Base-by-base conservation (phyloP, 768 basidiomycete genomes). In the Pleurotus pulmonarius region DNA sequence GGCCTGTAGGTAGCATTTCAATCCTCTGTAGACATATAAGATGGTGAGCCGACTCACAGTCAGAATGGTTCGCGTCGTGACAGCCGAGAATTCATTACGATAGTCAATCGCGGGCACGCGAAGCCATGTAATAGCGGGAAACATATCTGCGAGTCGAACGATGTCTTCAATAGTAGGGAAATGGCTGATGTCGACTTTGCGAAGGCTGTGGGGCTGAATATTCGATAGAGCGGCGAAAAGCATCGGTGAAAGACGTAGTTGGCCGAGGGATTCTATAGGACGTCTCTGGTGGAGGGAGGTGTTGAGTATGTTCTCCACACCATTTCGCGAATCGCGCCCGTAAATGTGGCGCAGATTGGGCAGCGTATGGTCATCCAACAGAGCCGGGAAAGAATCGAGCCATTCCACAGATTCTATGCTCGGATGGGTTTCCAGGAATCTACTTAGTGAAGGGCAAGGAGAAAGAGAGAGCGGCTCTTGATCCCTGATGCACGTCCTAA, bases 141-240 rank as follows among this genome's bases (percentile, higher is more conserved):
- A 53, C 51, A 53, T 53, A 16, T 40, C 51, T 3, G 51, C 51
- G 13, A 53, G 22, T 34, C n/a, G 4, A n/a, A 11, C 37, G 24
- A 53, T 41, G 26, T 53, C 34, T 41, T 41, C 51, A 1, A 53
- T 53, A n/a, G 39, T 41, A 18, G 51, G 51, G 51, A 53, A 53
- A 41, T 53, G 39, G 24, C 39, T 53, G 37, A 53, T 41, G 22
- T 53, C 51, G 51, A 53, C 41, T 41, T 29, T 39, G 13, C 37
- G 51, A 0, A 53, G 20, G 11, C 18, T 18, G 3, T 53, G 16
- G 39, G 51, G 8, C 12, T 53, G 51, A 15, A 53, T 53, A 13
- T 41, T 24, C 16, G 38, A 41, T 22, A 53, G 38, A 13, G 16
- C 37, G 11, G 0, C 34, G 39, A 53, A 53, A 15, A 41, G n/a